Evolutionary conservation across 2,329 filamentous ascomycete species (phyloP), one percentile per base, ranked within the genome.

Genomic region (Alternaria metachromatica): DNA sequence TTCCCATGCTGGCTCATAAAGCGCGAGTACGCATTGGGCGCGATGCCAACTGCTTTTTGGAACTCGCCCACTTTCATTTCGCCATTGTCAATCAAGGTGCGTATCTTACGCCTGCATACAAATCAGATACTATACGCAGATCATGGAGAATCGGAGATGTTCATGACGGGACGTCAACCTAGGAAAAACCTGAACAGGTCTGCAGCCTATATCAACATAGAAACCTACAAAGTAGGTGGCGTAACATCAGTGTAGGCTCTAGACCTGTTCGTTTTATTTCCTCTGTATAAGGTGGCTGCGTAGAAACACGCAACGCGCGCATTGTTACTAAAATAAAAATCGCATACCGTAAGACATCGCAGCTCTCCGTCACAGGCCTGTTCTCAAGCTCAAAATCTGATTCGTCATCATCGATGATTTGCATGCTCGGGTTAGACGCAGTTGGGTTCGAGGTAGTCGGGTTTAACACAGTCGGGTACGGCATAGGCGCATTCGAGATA

Each of bases 1-100:
- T 77, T 72, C 6, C 84, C 84, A 23, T 75, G 82, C 71, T 82
- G 81, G n/a, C 79, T 78, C 82, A 88, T 84, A 73, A 88, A 89
- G 6, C 64, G 67, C n/a, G 66, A 66, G 65, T 83, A 83, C 8
- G 78, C 74, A 21, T 68, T 76, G n/a, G 67, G 69, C 13, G 66
- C 79, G 11, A 80, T 77, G n/a, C 73, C 71, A 45, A 84, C 78
- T 2, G 74, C 72, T 5, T 78, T 66, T 44, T 81, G 80, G 65
- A 85, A 85, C 41, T 83, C 77, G 20, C 75, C 78, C 5, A 81
- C 77, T 60, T 81, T 83, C 81, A 84, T 83, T 57, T 82, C 82
- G 23, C 81, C 79, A 3, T 72, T 74, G 26, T 82, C 80, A 20
- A 86, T 72, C 62, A 85, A 79, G 10, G 69, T 68, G 26, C 76